Conservation (phyloP, 331 rosid species). For the Prunus yedoensis region DNA sequence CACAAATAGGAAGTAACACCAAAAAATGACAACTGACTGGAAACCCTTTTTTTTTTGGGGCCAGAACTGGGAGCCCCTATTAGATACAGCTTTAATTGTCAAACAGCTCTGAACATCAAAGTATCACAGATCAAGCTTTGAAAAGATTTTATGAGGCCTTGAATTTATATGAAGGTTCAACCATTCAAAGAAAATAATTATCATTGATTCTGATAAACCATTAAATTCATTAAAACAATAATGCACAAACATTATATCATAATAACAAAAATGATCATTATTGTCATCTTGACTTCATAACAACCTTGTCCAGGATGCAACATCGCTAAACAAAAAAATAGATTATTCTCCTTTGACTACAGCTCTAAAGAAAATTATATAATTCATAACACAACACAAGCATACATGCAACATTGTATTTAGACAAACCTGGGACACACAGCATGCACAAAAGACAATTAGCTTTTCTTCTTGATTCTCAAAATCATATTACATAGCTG, state of each 20-base stretch:
- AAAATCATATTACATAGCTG: not conserved
- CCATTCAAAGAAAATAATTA: not conserved
- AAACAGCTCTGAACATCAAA: not conserved
- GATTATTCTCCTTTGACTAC: conserved; percentile 1
- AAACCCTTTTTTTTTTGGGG: not conserved
- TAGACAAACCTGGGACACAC: not conserved
- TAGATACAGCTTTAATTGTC: not conserved
- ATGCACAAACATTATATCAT: not conserved
- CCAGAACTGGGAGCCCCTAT: not conserved
- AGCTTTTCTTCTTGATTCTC: not conserved
- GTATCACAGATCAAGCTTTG: not conserved
- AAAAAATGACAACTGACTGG: not conserved
- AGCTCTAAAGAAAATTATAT: not conserved
- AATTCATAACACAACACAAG: not conserved
- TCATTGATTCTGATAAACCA: not conserved
- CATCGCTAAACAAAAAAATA: not conserved
- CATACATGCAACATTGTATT: not conserved
- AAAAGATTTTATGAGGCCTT: not conserved
- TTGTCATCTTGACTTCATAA: not conserved
- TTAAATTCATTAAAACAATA: not conserved
- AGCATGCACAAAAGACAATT: not conserved
- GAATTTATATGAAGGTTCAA: not conserved
- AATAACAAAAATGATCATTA: not conserved
- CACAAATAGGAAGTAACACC: conserved; percentile 5
- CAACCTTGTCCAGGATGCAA: not conserved